Evolutionary conservation across 805 yeast genomes (phyloP), one percentile per base, ranked within the genome.

Genomic region (Ogataea trehalophila): DNA sequence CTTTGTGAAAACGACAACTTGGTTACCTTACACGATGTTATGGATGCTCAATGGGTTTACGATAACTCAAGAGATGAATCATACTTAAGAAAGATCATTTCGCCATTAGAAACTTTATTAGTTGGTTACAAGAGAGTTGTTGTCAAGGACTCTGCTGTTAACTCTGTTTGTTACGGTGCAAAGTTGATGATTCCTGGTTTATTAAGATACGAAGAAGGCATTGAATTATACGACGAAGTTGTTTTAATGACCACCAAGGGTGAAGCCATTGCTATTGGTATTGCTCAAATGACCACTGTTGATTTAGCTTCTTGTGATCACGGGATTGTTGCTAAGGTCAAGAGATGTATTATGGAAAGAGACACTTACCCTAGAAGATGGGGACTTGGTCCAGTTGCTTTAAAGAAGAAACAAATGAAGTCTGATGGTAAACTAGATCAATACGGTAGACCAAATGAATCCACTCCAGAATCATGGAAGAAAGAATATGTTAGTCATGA

Each of bases 331-430:
- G 97, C 99, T 58, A 90, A 88, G 77, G 96, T 94, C 65, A 94
- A 94, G 80, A 87, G 99, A 77, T 92, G 98, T 77, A 94, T 94
- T 62, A 94, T 94, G 99, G 99, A 94, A 76, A 85, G 99, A 76
- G 99, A 94, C 70, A 81, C 96, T 44, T 94, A 94, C 72, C 99
- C 99, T 73, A 87, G 99, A 80, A 85, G 97, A 80, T 94, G 99
- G 99, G 99, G 99, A 53, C 75, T 94, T 61, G 99, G 99, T 61
- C 99, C 99, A 61, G 88, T 91, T 67, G 98, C 99, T 51, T 89
- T 87, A 72, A 90, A 90, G 85, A 94, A 94, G 87, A 94, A 94
- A 80, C 96, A 92, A 77, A 76, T 94, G 79, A 92, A 91, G 80
- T 86, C 95, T 46, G 96, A 87, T 57, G 99, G 98, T 64, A 92